Evolutionary conservation across 805 yeast species (phyloP), one percentile per base, ranked within the genome.

Genomic region (Yamadazyma tumulicola): DNA sequence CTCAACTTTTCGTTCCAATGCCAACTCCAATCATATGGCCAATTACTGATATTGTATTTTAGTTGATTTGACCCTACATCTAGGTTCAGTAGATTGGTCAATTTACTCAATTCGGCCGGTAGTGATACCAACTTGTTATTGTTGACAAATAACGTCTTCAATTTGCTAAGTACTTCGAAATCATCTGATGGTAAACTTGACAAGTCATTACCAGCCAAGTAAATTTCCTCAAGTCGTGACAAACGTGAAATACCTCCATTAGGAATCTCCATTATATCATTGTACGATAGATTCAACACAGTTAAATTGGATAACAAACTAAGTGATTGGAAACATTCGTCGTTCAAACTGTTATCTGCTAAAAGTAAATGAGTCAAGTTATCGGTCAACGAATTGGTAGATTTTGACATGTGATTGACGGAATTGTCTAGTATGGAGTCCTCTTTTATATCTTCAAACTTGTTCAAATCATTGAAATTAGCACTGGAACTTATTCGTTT

Each of bases 1-100:
- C 71, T 77, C 57, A 93, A 67, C 26, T 78, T 76, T 35, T 73
- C 67, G 53, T 93, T 93, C 67, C 79, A 80, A 48, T 83, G 80
- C 98, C 98, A 93, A 59, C 87, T 93, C 97, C 97, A 93, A 55
- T 93, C 98, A 53, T 86, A 91, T 11, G 93, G 94, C 74, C 88
- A 85, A 57, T 93, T 93, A 3, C 93, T 83, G 37, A 91, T 87
- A 49, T 93, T 93, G 59, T 93, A 93, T 51, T 88, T 85, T 59
- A 93, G 67, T 41, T 80, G 81, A 55, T 93, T 93, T 2, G 94
- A 85, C 3, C 97, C 95, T 12, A 86, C 93, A 61, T 93, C 99
- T 23, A 93, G 69, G 7, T 79, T 81, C 20, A 73, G 74, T 50
- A 93, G 62, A 17, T 75, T 71, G 1, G 61, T 52, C 29, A 88